phyloP scores from a whole-genome alignment of 1,284 basidiomycete species.

The Spongiforma sp. region DNA sequence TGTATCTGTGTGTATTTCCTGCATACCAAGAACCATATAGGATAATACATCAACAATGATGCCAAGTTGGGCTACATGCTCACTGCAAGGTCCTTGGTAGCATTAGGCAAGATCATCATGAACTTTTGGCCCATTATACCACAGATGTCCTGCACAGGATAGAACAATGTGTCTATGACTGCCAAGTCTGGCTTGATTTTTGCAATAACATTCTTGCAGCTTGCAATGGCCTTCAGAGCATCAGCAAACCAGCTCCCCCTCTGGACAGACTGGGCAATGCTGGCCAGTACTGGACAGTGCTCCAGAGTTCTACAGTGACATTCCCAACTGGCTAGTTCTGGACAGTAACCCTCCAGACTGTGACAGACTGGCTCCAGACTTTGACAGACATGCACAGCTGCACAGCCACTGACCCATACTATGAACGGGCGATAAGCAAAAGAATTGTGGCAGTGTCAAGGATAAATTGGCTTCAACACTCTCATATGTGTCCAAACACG shows the following conservation, averaged over 20 bases:
- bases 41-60: neutral
- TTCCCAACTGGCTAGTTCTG: too few species aligned
- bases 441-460: too few species aligned
- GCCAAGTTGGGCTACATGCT: neutral
- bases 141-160: neutral
- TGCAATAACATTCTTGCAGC: neutral
- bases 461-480: too few species aligned
- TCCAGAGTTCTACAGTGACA: neutral
- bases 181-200: neutral
- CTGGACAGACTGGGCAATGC: neutral
- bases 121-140: neutral
- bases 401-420: too few species aligned
- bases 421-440: too few species aligned
- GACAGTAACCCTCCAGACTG: too few species aligned
- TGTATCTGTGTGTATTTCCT: neutral
- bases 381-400: too few species aligned
- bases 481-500: too few species aligned
- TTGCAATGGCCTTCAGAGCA: neutral
- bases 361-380: too few species aligned
- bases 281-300: neutral
- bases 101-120: neutral
- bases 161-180: neutral
- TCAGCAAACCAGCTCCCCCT: neutral
- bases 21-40: slow-evolving; percentile 31
- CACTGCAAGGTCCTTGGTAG: neutral